Base-by-base conservation (phyloP, 257 asterid genomes). In the Lithospermum erythrorhizon region DNA sequence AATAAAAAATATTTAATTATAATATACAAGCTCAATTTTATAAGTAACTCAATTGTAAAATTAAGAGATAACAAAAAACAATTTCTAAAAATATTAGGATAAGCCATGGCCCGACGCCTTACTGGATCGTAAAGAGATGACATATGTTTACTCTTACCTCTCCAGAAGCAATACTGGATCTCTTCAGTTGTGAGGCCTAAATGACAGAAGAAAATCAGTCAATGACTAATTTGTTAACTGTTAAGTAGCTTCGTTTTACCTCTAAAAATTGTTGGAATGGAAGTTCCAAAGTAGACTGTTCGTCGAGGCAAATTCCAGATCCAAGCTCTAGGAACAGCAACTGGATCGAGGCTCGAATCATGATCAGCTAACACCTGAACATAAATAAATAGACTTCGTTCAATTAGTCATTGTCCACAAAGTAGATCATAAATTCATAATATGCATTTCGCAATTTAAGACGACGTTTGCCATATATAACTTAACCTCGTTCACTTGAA, bases 401-500 rank as follows among this genome's bases (percentile, higher is more conserved):
- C 58, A 61, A 65, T 56, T 23, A 22, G 14, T 19, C 30, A 56
- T 17, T 22, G 60, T 56, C 20, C n/a, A 30, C 9, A 15, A 21
- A 56, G 20, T 53, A 22, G 60, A 24, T 29, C 25, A 55, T 7
- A 20, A 22, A 41, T 14, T 29, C 25, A 55, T 7, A 20, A n/a
- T 20, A 7, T 53, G 10, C 57, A 18, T 20, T 2, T n/a, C 21
- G 15, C 1, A 53, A 53, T 53, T 7, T 2, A 22, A 53, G 57
- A 1, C 1, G 57, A 53, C 47, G 53, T 25, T 20, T 70, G 62
- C 56, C 37, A 53, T 65, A 52, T 48, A 52, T 48, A 62, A 15
- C 55, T 13, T 72, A n/a, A 91, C 98, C 97, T 91, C 98, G 57
- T 91, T 91, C 27, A 91, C 98, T 87, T 91, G 98, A 65, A 88